These are phyloP conservation scores for Sphagnum tenellum DNA, from an alignment of 225 moss, liverwort and hornwort species.

Conservation along the genomic window DNA sequence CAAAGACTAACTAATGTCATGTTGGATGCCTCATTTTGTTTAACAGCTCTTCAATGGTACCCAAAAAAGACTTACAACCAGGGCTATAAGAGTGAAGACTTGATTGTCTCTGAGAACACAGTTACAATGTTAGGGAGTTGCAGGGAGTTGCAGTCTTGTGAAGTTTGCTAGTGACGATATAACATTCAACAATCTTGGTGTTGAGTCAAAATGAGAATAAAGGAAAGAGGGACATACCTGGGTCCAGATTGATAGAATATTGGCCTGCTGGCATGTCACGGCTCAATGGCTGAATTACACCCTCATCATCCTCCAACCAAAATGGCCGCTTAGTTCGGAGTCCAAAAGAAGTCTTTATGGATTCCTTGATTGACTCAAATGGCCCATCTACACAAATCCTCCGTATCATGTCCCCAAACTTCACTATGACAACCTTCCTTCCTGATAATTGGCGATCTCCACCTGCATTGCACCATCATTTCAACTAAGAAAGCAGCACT, in stretches of 20 bases:
- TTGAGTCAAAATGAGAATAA: neutral
- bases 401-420: conserved; percentile 64
- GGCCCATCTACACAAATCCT: conserved; percentile 84
- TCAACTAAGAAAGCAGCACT: too few species aligned
- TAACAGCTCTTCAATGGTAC: too few species aligned
- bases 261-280: conserved; percentile 84
- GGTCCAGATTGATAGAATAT: conserved; percentile 76
- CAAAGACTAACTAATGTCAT: too few species aligned
- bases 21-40: too few species aligned
- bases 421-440: conserved; percentile 76
- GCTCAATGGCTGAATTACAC: conserved; percentile 86
- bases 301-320: conserved; percentile 95
- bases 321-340: conserved; percentile 87
- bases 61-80: too few species aligned
- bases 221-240: conserved; percentile 31
- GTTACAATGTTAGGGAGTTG: too few species aligned
- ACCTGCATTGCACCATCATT: conserved; percentile 8
- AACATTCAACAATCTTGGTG: too few species aligned
- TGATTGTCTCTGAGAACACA: too few species aligned
- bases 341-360: conserved; percentile 84
- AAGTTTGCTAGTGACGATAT: too few species aligned
- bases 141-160: too few species aligned
- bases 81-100: too few species aligned
- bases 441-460: conserved; percentile 30
- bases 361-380: conserved; percentile 96